These are phyloP conservation scores for Bertia moriformis DNA, from an alignment of 2,329 filamentous ascomycete species.

Conservation along the genomic window DNA sequence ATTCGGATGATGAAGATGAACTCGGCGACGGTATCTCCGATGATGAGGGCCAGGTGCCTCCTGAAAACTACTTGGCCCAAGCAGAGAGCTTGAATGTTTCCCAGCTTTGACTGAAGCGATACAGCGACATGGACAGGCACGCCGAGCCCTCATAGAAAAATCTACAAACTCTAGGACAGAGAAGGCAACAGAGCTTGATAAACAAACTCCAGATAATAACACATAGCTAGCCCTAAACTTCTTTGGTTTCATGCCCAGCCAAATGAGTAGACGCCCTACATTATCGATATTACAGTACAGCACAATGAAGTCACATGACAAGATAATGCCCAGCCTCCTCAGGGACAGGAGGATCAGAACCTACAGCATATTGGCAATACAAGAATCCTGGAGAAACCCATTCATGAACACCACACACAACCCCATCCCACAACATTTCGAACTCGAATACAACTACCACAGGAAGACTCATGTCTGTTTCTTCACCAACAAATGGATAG, in stretches of 20 bases:
- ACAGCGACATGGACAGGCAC: neutral
- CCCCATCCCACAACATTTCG: constrained; percentile 7
- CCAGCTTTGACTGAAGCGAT: too few species aligned
- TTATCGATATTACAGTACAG: constrained; percentile 1
- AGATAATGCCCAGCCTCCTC: neutral
- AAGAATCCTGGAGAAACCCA: constrained; percentile 10
- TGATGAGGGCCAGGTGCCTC: too few species aligned
- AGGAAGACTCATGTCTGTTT: constrained; percentile 9
- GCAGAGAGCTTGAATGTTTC: too few species aligned
- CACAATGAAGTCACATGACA: neutral
- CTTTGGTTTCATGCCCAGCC: neutral
- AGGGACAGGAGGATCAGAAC: constrained; percentile 7
- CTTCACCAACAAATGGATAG: constrained; percentile 10
- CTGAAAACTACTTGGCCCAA: too few species aligned
- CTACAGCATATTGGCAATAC: constrained; percentile 9
- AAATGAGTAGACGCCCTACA: neutral
- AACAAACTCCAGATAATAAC: neutral
- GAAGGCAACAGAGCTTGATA: too few species aligned
- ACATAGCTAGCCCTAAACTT: neutral
- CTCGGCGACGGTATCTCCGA: too few species aligned
- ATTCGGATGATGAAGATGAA: too few species aligned
- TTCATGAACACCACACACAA: constrained; percentile 9
- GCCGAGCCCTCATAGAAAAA: neutral
- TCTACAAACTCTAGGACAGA: neutral
- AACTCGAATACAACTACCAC: constrained; percentile 7